Percentiles rank a stretch among this genome's conserved stretches.
phyloP scores from a whole-genome alignment of 768 basidiomycete species.

The Xerocomellus intermedius region DNA sequence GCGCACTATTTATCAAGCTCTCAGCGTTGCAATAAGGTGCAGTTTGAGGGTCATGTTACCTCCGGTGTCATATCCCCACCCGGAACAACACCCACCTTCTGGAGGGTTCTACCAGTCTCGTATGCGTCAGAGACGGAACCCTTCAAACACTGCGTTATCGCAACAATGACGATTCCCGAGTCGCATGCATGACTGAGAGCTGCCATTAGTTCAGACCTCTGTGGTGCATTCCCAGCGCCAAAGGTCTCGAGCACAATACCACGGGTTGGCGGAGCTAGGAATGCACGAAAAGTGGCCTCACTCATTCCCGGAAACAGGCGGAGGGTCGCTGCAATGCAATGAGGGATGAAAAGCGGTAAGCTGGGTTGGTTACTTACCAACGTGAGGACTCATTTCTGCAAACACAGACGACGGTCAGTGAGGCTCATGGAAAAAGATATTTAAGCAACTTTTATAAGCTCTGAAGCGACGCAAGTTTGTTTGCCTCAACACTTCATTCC shows the following conservation, averaged over 20 bases:
- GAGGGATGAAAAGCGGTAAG: slow-evolving; percentile 8
- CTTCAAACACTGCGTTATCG: slow-evolving; percentile 87
- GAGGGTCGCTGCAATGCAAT: slow-evolving; percentile 57
- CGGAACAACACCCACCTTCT: slow-evolving; percentile 73
- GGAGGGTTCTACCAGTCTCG: slow-evolving; percentile 69
- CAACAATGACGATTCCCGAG: slow-evolving; percentile 83
- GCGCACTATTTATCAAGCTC: slow-evolving; percentile 60
- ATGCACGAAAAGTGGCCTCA: slow-evolving; percentile 67
- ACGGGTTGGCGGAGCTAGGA: slow-evolving; percentile 67
- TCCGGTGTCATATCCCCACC: slow-evolving; percentile 97
- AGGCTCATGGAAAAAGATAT: neutral
- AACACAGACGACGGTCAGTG: slow-evolving; percentile 12
- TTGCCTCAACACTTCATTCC: slow-evolving; percentile 85
- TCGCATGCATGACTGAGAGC: slow-evolving; percentile 79
- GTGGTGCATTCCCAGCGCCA: slow-evolving; percentile 91
- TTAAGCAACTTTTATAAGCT: slow-evolving; percentile 66
- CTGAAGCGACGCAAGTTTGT: slow-evolving; percentile 74
- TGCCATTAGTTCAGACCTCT: slow-evolving; percentile 70
- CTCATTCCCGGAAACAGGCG: slow-evolving; percentile 89
- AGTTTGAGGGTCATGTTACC: slow-evolving; percentile 38
- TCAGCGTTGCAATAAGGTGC: neutral
- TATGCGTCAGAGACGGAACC: slow-evolving; percentile 86
- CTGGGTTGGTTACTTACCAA: slow-evolving; percentile 49
- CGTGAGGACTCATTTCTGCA: slow-evolving; percentile 75
- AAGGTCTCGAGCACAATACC: slow-evolving; percentile 91